A percentile compares a stretch with the other conserved stretches of the same genome.
These are phyloP conservation scores for Gossypium ekmanianum DNA, from an alignment of 345 rosid genomes.

Conservation along the genomic window DNA sequence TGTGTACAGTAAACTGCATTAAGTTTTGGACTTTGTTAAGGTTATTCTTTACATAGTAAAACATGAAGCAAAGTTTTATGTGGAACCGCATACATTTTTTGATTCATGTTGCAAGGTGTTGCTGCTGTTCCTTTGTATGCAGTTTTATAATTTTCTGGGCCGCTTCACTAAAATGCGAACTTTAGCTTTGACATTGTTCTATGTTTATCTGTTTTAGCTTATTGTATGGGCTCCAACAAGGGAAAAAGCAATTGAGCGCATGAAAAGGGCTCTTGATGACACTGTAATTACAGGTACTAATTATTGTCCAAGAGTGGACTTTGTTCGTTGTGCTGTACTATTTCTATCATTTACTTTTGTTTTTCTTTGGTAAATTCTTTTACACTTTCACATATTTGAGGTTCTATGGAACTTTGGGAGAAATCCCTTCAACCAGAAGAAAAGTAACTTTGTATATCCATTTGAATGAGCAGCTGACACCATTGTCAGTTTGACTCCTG, in stretches of 20 bases:
- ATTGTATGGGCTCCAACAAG: conserved; percentile 98
- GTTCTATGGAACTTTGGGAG: not conserved
- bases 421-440: not conserved
- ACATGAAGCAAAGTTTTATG: not conserved
- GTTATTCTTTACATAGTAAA: not conserved
- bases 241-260: conserved; percentile 92
- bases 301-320: not conserved
- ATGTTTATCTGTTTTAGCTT: conserved; percentile 49
- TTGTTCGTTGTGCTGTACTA: not conserved
- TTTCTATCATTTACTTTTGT: not conserved
- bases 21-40: conserved; percentile 3
- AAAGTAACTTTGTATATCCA: not conserved
- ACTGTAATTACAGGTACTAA: conserved; percentile 77
- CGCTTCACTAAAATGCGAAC: not conserved
- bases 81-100: not conserved
- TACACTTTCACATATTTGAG: not conserved
- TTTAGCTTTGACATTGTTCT: conserved; percentile 15
- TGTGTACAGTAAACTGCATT: not conserved
- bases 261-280: conserved; percentile 96
- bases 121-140: not conserved
- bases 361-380: not conserved
- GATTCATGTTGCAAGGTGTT: not conserved
- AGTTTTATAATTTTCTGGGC: not conserved
- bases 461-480: not conserved
- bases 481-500: not conserved